Evolutionary conservation across 352 stramenopile genomes (phyloP), one percentile per base, ranked within the genome.

Genomic region (Pythium aristosporum): DNA sequence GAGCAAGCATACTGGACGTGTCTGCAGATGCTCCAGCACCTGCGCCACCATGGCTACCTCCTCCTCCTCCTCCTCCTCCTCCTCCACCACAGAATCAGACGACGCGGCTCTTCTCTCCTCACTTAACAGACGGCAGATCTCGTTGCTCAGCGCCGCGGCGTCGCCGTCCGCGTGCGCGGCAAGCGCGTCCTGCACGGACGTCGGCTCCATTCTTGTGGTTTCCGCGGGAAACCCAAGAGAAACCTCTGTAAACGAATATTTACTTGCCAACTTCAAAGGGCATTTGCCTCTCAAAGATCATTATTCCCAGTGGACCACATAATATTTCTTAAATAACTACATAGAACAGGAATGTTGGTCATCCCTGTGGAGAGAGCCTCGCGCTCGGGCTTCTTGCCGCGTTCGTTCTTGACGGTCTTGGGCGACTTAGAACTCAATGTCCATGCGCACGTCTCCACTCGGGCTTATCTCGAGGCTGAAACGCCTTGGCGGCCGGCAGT

Each of bases 1-100:
- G 2, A 28, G 5, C 1, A 32, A 34, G 3, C 5, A 16, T 37
- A 21, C 11, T 1, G 54, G 47, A 39, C 51, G 49, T 42, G 47
- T 39, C 16, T 32, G 16, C 23, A 69, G 30, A 49, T 69, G 56
- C 42, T 49, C 15, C 23, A 69, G 37, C 62, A 63, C 62, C 6
- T 34, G 16, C 0, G 47, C 36, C 28, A 69, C 62, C 9, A 54
- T 25, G 2, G 44, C 8, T 13, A 18, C 7, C 49, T 43, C n/a
- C 30, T 28, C 32, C 28, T 5, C 4, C 50, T 25, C 30, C 21
- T 28, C 7, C 49, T 43, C 32, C 30, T 28, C 32, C 28, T 5
- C 4, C 50, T 25, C 30, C 16, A 16, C 34, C 28, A 16, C 30
- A 39, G 18, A 23, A 25, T 43, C n/a, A 39, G 32, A 30, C 32